Evolutionary conservation across 345 rosid species (phyloP), one percentile per base, ranked within the genome.

Genomic region (Passiflora organensis): DNA sequence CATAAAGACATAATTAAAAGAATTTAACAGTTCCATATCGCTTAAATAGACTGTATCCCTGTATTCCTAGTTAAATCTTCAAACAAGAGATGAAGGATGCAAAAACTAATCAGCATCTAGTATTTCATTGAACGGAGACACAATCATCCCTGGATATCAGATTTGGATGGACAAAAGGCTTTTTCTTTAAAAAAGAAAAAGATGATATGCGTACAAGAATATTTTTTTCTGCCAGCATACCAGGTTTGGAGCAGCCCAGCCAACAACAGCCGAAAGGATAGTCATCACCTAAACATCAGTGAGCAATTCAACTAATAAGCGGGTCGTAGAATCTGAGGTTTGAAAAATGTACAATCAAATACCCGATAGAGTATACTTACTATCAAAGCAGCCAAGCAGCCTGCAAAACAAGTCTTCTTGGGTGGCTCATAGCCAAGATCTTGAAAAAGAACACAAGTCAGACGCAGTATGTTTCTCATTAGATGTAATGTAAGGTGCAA

Each of bases 381-480:
- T 47, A 80, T 71, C 67, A 86, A 22, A 48, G 99, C 82, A 39
- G 78, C 75, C 43, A 91, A 47, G 78, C 91, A 91, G 61, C 96
- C 97, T 43, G 86, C 78, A 93, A 81, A 68, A 93, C 99, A 66
- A 89, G 84, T 72, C 94, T 82, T 76, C 95, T 83, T 1, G 95
- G 96, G 60, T 93, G 94, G 46, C 96, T 93, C 96, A 93, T 93
- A 22, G 99, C 99, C 84, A 89, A 70, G 74, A 93, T 89, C 99
- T 93, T 71, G 63, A 62, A 54, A n/a, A n/a, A n/a, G n/a, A n/a
- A 61, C 22, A 67, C 16, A 70, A 53, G 16, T 42, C 32, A 60
- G 59, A 13, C 1, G 11, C 16, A 25, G 21, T 37, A 13, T 23
- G 10, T 14, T 34, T 12, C 15, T 2, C 6, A 23, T n/a, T n/a